Base-by-base conservation (phyloP, 1,139 yeast genomes). In the Hansenula sp. region DNA sequence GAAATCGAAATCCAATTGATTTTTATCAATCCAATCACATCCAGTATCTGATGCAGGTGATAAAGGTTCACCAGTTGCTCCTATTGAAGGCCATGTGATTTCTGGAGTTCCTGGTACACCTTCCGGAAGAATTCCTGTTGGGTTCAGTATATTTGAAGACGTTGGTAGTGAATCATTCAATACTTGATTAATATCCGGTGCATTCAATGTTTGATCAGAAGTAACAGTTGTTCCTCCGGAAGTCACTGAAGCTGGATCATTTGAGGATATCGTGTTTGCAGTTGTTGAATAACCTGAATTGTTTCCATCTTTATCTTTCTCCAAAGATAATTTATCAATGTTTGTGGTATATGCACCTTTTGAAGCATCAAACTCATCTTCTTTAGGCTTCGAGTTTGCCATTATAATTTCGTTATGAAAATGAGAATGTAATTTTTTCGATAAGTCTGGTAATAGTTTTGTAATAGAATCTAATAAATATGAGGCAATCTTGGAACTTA, bases 11-110 rank as follows among this genome's bases (percentile, higher is more conserved):
- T 59, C 62, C 42, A 66, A 27, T 33, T 54, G 57, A 41, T 54
- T 61, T 44, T 72, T 74, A 52, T 74, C 79, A 36, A 74, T 72
- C 78, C 79, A 74, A 49, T 73, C 76, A 62, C 79, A 74, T 1
- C 79, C 79, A 3, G 78, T 72, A 38, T 73, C 78, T 12, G 74
- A 67, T 9, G 62, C 55, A 6, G 77, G 75, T n/a, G 72, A 66
- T 30, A 42, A 12, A 40, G 55, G 55, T 18, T 47, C 53, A 3
- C 32, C 41, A 12, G 33, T 13, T n/a, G 43, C 24, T 3, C 17
- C 36, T 12, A 7, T 6, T 21, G 9, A 6, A 12, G n/a, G 25
- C 36, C 36, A 33, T 34, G 16, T 37, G 10, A 42, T 25, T 40
- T 24, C 32, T 12, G 25, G 28, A 16, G 17, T 24, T 17, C 6